phyloP scores from a whole-genome alignment of 2,329 filamentous ascomycete genomes.

The Clonostachys byssicola region DNA sequence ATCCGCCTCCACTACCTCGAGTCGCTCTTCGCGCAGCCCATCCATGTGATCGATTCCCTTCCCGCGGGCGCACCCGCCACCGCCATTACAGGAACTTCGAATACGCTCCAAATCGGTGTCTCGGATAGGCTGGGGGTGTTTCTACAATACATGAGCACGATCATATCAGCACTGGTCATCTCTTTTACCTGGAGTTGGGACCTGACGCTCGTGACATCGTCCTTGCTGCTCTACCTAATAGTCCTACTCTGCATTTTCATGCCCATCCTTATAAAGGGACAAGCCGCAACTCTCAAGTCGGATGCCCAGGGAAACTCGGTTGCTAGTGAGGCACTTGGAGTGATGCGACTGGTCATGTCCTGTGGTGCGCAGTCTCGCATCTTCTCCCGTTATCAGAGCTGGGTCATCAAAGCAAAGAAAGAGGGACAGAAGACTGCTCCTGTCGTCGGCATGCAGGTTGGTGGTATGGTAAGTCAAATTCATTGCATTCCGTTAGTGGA shows the following conservation, averaged over 20 bases:
- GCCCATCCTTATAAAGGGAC: conserved; percentile 51
- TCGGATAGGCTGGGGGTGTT: conserved; percentile 59
- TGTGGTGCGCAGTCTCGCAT: conserved; percentile 57
- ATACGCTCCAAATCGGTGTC: conserved; percentile 60
- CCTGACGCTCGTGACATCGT: conserved; percentile 54
- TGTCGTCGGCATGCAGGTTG: too few relatives aligned
- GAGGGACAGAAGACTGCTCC: conserved; percentile 23
- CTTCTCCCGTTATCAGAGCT: conserved; percentile 45
- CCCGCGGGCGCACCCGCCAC: conserved; percentile 56
- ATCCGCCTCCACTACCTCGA: conserved; percentile 62
- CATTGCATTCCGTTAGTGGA: conserved; percentile 38
- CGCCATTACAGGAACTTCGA: conserved; percentile 61
- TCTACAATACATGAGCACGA: conserved; percentile 48
- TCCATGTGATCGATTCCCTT: conserved; percentile 65
- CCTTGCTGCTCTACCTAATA: conserved; percentile 50
- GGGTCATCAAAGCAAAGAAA: conserved; percentile 46
- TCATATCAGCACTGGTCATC: conserved; percentile 47
- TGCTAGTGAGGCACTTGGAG: conserved; percentile 56
- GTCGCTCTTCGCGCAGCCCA: conserved; percentile 59
- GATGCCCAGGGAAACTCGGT: conserved; percentile 55
- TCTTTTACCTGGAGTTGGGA: conserved; percentile 55
- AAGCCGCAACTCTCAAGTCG: conserved; percentile 31
- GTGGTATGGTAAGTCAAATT: too few relatives aligned
- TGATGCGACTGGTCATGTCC: conserved; percentile 58
- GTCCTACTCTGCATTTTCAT: conserved; percentile 42